Base-by-base conservation (phyloP, 768 basidiomycete genomes). In the Leccinum aurantiacum region DNA sequence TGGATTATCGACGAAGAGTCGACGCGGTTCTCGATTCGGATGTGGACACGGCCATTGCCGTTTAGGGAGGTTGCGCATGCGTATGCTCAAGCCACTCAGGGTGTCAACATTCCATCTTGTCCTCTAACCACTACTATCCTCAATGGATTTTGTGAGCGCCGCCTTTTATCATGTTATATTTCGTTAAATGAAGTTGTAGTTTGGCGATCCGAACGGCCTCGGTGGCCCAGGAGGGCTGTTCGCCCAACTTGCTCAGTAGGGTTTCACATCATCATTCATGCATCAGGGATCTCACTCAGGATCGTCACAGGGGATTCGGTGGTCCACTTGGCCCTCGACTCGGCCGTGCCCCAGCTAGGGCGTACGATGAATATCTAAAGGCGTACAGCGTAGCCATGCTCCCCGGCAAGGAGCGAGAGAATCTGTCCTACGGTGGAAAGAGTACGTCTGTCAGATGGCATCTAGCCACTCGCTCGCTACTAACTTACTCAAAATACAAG, bases 321-420 rank as follows among this genome's bases (percentile, higher is more conserved):
- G 80, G 76, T 38, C 80, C 80, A 14, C 81, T 80, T 63, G 80
- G 77, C 27, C 78, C 76, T 65, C 75, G 72, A 41, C 64, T 78
- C 50, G 79, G 81, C 15, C 78, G 82, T 8, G 65, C 84, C 5
- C 82, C 86, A 59, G 82, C 91, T 14, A 82, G 87, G 63, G 80
- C 91, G 0, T 98, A 93, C 69, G 90, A 95, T 68, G 92, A 96
- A 67, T 95, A 96, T 76, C 81, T 94, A 66, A 95, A 91, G 71
- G 97, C 95, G 2, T 96, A 95, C 71, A 95, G 93, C 64, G 91
- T 95, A 55, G 95, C 93, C 19, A 94, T 98, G 88, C 86, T 97
- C 56, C 89, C 89, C 1, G 88, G 93, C 31, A 82, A 83, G 63
- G 89, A 93, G 75, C 81, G 93, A 75, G 86, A 93, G 62, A 97